Evolutionary conservation across 345 rosid species (phyloP).

Genomic region (Aurinia saxatilis): DNA sequence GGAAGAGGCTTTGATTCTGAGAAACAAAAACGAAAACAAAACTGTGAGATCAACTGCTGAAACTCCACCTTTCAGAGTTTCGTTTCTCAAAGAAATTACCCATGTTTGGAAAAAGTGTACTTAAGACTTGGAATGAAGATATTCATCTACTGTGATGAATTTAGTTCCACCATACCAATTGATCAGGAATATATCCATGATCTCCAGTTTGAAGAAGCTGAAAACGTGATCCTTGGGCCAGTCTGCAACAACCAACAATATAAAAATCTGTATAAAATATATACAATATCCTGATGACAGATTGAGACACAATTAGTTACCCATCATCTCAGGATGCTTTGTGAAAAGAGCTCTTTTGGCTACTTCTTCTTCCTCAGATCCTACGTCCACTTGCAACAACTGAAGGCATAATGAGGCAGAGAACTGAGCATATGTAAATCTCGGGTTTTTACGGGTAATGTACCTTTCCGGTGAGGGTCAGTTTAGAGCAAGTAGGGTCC

Average conservation of each 20-base stretch:
- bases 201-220: conserved; percentile 60
- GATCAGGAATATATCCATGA: conserved; percentile 67
- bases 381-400: conserved; percentile 43
- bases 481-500: conserved; percentile 85
- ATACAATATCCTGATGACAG: too few species aligned
- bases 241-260: conserved; percentile 33
- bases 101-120: conserved; percentile 23
- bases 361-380: conserved; percentile 51
- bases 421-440: neutral
- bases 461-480: conserved; percentile 91
- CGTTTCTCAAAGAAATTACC: too few species aligned
- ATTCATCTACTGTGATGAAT: conserved; percentile 67
- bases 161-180: conserved; percentile 95
- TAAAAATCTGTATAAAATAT: neutral
- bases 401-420: conserved; percentile 18
- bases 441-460: too few species aligned
- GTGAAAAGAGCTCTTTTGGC: conserved; percentile 57
- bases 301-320: conserved; percentile 34
- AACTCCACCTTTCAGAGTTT: too few species aligned
- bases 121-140: conserved; percentile 59
- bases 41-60: too few species aligned
- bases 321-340: conserved; percentile 87
- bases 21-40: too few species aligned
- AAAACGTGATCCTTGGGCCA: conserved; percentile 84
- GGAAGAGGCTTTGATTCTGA: too few species aligned